Evolutionary conservation across 805 yeast species (phyloP).

Genomic region (Myxozyma vanderwaltii): DNA sequence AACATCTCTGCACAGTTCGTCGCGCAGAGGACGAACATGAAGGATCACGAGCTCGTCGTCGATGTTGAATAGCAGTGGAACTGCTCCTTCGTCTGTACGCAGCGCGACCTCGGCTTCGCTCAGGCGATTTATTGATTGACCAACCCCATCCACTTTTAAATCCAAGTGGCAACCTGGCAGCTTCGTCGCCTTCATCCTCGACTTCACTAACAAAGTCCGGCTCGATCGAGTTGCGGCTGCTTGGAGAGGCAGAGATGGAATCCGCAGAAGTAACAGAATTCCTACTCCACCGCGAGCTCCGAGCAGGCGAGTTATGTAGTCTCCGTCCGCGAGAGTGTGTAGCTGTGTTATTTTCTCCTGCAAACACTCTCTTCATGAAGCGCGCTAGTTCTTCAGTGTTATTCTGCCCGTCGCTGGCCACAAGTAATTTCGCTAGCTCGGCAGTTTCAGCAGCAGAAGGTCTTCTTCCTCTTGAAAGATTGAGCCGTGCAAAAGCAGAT

Average conservation of each 20-base stretch:
- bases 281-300: neutral
- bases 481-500: conserved; percentile 16
- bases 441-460: conserved; percentile 10
- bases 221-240: neutral
- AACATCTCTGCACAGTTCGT: conserved; percentile 4
- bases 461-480: conserved; percentile 6
- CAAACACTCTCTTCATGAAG: conserved; percentile 2
- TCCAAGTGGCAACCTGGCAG: conserved; percentile 15
- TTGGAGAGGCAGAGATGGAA: conserved; percentile 5
- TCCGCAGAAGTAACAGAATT: neutral
- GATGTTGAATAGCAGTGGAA: neutral
- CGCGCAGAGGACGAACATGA: conserved; percentile 1
- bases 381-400: conserved; percentile 9
- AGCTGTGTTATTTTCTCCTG: neutral
- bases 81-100: conserved; percentile 12
- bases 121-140: neutral
- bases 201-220: neutral
- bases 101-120: neutral
- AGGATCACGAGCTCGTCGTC: conserved; percentile 1
- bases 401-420: conserved; percentile 7
- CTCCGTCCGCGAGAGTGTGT: neutral
- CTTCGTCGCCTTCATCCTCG: neutral
- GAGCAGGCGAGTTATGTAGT: neutral
- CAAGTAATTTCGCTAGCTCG: conserved; percentile 10
- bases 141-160: conserved; percentile 33